Percentiles rank a stretch among this genome's conserved stretches.
These are phyloP conservation scores for Globisporangium radiosum DNA, from an alignment of 352 stramenopile genomes.

Conservation along the genomic window DNA sequence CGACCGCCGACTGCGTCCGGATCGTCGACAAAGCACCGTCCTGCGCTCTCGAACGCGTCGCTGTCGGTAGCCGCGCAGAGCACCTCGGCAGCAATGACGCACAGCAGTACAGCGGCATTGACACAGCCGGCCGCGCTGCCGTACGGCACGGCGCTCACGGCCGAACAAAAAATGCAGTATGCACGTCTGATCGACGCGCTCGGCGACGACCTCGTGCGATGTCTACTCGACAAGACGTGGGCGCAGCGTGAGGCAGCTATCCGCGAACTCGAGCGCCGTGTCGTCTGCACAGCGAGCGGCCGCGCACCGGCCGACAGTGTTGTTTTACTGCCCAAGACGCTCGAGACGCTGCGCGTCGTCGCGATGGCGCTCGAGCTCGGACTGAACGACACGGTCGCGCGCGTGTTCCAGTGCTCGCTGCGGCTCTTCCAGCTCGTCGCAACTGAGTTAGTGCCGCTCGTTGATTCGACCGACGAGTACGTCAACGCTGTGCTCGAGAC, in stretches of 20 bases:
- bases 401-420: slow-evolving; percentile 76
- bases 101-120: slow-evolving; percentile 12
- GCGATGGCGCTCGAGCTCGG: slow-evolving; percentile 55
- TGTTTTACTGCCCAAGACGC: slow-evolving; percentile 30
- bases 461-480: slow-evolving; percentile 34
- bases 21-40: slow-evolving; percentile 74
- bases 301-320: slow-evolving; percentile 33
- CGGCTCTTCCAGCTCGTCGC: slow-evolving; percentile 61
- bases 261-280: slow-evolving; percentile 64
- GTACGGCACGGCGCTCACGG: slow-evolving; percentile 63
- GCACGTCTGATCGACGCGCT: slow-evolving; percentile 46
- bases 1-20: slow-evolving; percentile 62
- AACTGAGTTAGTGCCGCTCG: slow-evolving; percentile 61
- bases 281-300: slow-evolving; percentile 46
- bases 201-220: slow-evolving; percentile 67
- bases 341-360: slow-evolving; percentile 52
- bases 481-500: slow-evolving; percentile 56
- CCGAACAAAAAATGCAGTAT: slow-evolving; percentile 49
- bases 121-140: slow-evolving; percentile 41
- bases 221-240: slow-evolving; percentile 76
- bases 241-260: slow-evolving; percentile 66
- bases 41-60: slow-evolving; percentile 46
- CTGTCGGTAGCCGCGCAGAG: slow-evolving; percentile 25
- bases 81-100: slow-evolving; percentile 2
- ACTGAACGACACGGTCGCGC: slow-evolving; percentile 67